phyloP scores from a whole-genome alignment of 495 filamentous ascomycete species.

The Xylaria cubensis region DNA sequence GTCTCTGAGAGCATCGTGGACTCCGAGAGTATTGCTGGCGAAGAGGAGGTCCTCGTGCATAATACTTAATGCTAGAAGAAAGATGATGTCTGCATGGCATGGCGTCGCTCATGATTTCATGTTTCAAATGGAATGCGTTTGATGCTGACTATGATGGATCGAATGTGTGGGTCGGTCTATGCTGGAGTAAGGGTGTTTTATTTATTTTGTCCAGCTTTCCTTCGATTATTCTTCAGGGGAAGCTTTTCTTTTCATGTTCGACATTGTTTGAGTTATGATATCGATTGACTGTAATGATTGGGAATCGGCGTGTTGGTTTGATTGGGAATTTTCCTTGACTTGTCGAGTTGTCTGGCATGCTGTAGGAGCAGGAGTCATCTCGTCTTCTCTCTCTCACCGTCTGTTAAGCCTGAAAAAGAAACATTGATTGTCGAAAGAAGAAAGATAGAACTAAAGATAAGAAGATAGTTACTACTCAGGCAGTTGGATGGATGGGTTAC shows the following conservation, averaged over 20 bases:
- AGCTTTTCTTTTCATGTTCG: background rate
- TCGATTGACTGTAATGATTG: background rate
- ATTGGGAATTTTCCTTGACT: background rate
- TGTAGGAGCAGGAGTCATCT: background rate
- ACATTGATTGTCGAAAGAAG: slow-evolving; percentile 1
- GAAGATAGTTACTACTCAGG: background rate
- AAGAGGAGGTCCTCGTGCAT: slow-evolving; percentile 34
- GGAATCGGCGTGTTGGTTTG: background rate
- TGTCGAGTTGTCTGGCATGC: background rate
- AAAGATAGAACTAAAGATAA: background rate
- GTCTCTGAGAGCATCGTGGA: slow-evolving; percentile 38
- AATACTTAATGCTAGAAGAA: background rate
- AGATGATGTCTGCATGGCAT: slow-evolving; percentile 10
- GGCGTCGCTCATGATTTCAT: background rate
- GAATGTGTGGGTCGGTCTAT: background rate
- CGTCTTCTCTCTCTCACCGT: background rate
- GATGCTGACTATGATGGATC: background rate
- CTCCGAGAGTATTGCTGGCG: slow-evolving; percentile 36
- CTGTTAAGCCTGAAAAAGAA: background rate
- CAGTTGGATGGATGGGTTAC: background rate
- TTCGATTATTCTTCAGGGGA: background rate
- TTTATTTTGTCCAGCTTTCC: background rate
- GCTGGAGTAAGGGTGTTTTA: slow-evolving; percentile 14
- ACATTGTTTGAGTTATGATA: background rate
- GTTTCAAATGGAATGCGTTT: background rate